Conservation (phyloP, 1,284 basidiomycete species). For the Rhodotorula sp. region DNA sequence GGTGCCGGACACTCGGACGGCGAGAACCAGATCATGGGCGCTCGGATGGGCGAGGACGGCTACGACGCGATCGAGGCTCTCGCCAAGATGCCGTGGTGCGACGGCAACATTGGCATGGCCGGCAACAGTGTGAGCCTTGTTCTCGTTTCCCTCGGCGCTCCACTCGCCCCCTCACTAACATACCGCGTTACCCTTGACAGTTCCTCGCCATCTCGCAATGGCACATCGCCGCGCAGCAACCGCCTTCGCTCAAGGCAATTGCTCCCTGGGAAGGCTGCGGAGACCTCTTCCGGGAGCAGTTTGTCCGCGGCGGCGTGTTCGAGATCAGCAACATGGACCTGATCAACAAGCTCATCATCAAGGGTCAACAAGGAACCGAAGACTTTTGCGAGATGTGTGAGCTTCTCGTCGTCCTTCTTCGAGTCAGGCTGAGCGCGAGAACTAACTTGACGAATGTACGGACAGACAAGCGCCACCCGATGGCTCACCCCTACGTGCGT, state of each 20-base stretch:
- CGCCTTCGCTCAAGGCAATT: constrained; percentile 45
- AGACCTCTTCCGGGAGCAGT: constrained; percentile 40
- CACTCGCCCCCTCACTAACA: not conserved
- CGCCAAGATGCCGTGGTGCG: constrained; percentile 39
- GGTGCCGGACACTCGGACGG: constrained; percentile 40
- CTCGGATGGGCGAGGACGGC: constrained; percentile 38
- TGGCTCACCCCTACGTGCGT: constrained; percentile 5
- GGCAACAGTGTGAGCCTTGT: constrained; percentile 37
- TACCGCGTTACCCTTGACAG: not conserved
- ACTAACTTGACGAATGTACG: too few relatives aligned
- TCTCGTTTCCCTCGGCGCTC: too few relatives aligned
- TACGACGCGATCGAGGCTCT: constrained; percentile 41
- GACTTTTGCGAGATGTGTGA: constrained; percentile 38
- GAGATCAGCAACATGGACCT: constrained; percentile 40
- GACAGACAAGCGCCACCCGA: not conserved
- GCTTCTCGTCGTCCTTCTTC: not conserved
- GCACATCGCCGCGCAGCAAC: constrained; percentile 43
- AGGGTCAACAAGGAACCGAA: constrained; percentile 32
- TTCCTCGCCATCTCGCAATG: constrained; percentile 44
- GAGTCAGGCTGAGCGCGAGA: too few relatives aligned
- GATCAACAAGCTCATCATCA: constrained; percentile 42
- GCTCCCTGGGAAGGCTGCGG: constrained; percentile 45
- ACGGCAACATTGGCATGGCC: constrained; percentile 28
- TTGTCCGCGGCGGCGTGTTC: constrained; percentile 38
- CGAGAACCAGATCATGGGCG: constrained; percentile 23